phyloP scores from a whole-genome alignment of 2,329 filamentous ascomycete species.

The Phialemoniopsis sp. region DNA sequence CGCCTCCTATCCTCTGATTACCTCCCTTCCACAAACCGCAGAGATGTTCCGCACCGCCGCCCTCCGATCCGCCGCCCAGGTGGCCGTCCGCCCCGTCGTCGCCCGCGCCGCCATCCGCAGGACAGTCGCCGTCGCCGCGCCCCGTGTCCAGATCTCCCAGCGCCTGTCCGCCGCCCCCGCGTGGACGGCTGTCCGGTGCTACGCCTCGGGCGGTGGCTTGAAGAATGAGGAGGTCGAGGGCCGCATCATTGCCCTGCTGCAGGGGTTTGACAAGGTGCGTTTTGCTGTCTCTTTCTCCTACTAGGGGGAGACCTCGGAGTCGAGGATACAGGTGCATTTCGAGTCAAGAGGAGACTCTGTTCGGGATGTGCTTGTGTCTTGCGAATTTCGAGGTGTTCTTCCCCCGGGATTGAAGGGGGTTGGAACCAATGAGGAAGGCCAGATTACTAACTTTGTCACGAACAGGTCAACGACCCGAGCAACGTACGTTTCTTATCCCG shows the following conservation, averaged over 20 bases:
- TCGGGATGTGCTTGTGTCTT: too few species aligned
- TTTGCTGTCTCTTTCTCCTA: slow-evolving; percentile 4
- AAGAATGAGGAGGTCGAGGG: slow-evolving; percentile 69
- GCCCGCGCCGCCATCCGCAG: slow-evolving; percentile 56
- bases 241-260: slow-evolving; percentile 85
- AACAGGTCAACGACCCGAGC: slow-evolving; percentile 61
- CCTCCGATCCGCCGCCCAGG: slow-evolving; percentile 69
- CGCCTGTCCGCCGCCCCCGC: slow-evolving; percentile 48
- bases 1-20: too few species aligned
- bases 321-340: too few species aligned
- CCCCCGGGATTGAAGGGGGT: too few species aligned
- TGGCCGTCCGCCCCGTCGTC: slow-evolving; percentile 47
- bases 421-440: not conserved
- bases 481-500: slow-evolving; percentile 46
- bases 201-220: slow-evolving; percentile 77
- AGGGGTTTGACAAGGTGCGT: slow-evolving; percentile 94
- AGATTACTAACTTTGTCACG: slow-evolving; percentile 14
- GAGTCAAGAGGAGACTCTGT: too few species aligned
- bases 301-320: too few species aligned
- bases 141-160: slow-evolving; percentile 49
- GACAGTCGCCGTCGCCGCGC: slow-evolving; percentile 53
- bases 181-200: slow-evolving; percentile 73
- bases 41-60: slow-evolving; percentile 88
- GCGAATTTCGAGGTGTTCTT: too few species aligned
- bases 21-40: slow-evolving; percentile 14